Base-by-base conservation (phyloP, 371 early-diverging fungal genomes). In the Mucor indicus region DNA sequence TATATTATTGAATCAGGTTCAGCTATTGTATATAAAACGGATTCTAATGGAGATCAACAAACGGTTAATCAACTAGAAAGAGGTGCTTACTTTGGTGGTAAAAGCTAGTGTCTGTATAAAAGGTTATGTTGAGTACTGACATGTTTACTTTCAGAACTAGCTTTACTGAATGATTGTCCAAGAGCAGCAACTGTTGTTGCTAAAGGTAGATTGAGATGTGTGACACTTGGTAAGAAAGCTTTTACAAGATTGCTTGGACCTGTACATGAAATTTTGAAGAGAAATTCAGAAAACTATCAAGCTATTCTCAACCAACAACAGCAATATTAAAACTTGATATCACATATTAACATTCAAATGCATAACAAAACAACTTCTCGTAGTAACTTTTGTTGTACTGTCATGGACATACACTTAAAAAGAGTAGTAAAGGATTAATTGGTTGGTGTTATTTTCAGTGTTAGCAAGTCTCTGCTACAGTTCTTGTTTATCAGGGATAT, bases 21-120 rank as follows among this genome's bases (percentile, higher is more conserved):
- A 32, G 92, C 93, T 12, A 44, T 45, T 2, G 53, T 67, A 25
- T 65, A 62, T 24, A 67, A 66, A 33, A 31, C 45, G 8, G 64
- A 54, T 29, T 84, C 79, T 16, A 75, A 87, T 29, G 92, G 92
- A 13, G 81, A 83, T 11, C 86, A 87, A 54, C 85, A 86, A 58
- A 77, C 84, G 57, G 81, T 91, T 57, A 86, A 86, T 48, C 77
- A 82, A 23, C 64, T 90, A 50, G 75, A 77, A 32, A 87, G 90
- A 67, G 98, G 98, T 25, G 89, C 86, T 38, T 98, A 98, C 61
- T 98, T 98, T 83, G 98, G 98, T 75, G 93, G 92, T 90, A 71
- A 56, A 51, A 21, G 29, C 5, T 11, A 27, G 11, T 27, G 5
- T 27, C 11, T 27, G 11, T 27, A 27, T 27, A 11, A 7, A 27